Conservation (phyloP, 345 rosid species). For the Camelina neglecta region DNA sequence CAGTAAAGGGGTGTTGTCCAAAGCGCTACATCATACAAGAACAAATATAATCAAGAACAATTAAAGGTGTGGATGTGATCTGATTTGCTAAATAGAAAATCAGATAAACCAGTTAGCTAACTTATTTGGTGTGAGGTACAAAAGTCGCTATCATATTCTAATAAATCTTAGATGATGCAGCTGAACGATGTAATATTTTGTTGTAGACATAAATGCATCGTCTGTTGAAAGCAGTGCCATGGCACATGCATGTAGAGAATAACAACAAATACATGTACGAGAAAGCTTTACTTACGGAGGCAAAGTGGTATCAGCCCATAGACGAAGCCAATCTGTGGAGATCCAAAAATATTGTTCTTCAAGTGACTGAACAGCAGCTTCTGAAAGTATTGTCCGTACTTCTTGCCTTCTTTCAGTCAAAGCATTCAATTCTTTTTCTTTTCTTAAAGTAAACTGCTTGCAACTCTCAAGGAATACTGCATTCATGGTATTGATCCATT, state of each 20-base stretch:
- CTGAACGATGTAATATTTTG: slow-evolving; percentile 18
- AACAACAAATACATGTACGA: slow-evolving; percentile 21
- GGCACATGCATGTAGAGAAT: slow-evolving; percentile 19
- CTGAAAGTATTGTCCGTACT: slow-evolving; percentile 81
- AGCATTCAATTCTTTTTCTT: slow-evolving; percentile 58
- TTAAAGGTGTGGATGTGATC: slow-evolving; percentile 23
- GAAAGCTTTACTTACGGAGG: slow-evolving; percentile 65
- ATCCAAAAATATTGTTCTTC: slow-evolving; percentile 81
- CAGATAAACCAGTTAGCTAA: slow-evolving; percentile 3
- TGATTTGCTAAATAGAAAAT: slow-evolving; percentile 22
- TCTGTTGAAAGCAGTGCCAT: slow-evolving; percentile 22
- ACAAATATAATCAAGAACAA: slow-evolving; percentile 33
- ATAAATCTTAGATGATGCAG: slow-evolving; percentile 13
- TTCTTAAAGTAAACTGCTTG: slow-evolving; percentile 61
- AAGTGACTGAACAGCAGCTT: slow-evolving; percentile 74
- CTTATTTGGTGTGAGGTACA: not conserved
- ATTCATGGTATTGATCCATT: slow-evolving; percentile 65
- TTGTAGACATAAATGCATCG: slow-evolving; percentile 7
- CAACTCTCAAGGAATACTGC: slow-evolving; percentile 62
- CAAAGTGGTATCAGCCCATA: slow-evolving; percentile 79
- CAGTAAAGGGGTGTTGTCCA: slow-evolving; percentile 78
- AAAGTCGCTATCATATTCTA: slow-evolving; percentile 9
- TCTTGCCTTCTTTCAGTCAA: slow-evolving; percentile 75
- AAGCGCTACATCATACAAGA: slow-evolving; percentile 45
- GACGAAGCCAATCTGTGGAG: slow-evolving; percentile 90